These are phyloP conservation scores for Ogataea nitratoaversa DNA, from an alignment of 805 yeast genomes.

Conservation along the genomic window DNA sequence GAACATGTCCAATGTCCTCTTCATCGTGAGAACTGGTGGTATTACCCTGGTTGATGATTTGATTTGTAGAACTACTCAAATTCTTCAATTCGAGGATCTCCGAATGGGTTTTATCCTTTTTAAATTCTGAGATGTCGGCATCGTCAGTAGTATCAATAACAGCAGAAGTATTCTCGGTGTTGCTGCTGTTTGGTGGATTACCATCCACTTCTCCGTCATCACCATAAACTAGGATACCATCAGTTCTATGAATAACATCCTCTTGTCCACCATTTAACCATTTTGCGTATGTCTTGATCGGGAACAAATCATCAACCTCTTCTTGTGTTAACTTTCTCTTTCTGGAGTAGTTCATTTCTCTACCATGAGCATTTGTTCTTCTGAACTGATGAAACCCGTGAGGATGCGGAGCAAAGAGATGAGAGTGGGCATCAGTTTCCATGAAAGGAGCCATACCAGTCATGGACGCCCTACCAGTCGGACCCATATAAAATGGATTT, in stretches of 20 bases:
- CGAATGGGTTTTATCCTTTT: slow-evolving; percentile 3
- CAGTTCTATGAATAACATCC: slow-evolving; percentile 43
- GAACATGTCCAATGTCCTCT: background rate
- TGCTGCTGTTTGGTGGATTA: slow-evolving; percentile 11
- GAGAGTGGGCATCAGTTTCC: slow-evolving; percentile 15
- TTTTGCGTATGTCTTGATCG: slow-evolving; percentile 49
- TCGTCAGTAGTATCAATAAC: slow-evolving; percentile 3
- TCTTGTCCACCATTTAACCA: slow-evolving; percentile 64
- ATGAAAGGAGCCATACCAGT: slow-evolving; percentile 23
- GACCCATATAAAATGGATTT: slow-evolving; percentile 22
- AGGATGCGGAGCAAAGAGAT: slow-evolving; percentile 3
- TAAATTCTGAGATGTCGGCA: slow-evolving; percentile 11
- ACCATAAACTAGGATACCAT: slow-evolving; percentile 27
- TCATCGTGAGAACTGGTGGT: slow-evolving; percentile 4
- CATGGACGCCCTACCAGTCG: slow-evolving; percentile 23
- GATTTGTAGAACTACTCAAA: background rate
- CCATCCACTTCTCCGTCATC: slow-evolving; percentile 35
- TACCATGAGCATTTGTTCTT: slow-evolving; percentile 27
- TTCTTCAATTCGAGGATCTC: slow-evolving; percentile 5
- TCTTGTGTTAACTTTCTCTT: slow-evolving; percentile 50
- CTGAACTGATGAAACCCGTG: slow-evolving; percentile 6
- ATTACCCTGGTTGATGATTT: slow-evolving; percentile 3
- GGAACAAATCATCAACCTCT: slow-evolving; percentile 60
- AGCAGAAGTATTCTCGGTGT: background rate
- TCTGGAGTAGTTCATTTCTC: slow-evolving; percentile 28